Base-by-base conservation (phyloP, 164 flowering plant species). In the Protea cynaroides region DNA sequence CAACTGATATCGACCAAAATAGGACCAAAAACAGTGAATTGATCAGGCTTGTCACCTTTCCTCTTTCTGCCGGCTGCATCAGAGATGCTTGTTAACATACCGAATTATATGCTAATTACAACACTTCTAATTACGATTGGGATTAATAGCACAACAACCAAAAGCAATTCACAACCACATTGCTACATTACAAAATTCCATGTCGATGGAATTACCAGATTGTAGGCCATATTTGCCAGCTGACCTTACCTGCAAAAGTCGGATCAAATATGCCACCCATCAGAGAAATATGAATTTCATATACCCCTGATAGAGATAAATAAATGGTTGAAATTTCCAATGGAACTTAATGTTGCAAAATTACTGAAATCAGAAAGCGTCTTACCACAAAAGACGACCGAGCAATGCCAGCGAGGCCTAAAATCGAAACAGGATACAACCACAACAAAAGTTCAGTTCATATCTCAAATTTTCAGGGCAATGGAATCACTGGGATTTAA, bases 351-450 rank as follows among this genome's bases (percentile, higher is more conserved):
- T 50, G 46, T 54, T 25, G 21, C 1, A 13, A n/a, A 15, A 19
- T n/a, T 4, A 40, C 37, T n/a, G 54, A n/a, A 23, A 36, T 49
- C 7, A 52, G 21, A 22, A 34, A 63, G 25, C 15, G 18, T 29
- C 65, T 22, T 72, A 86, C 97, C 84, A 86, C 80, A 71, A 71
- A 79, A 19, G 82, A 71, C 58, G 86, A 81, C 18, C 79, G 84
- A 69, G 80, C 44, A 8, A 65, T 15, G 23, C 92, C 94, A 10
- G 68, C 62, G 18, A 90, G 74, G 55, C 89, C 96, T 87, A 67
- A n/a, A 44, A 22, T 9, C 8, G 1, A 53, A 46, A 25, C 40
- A 4, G 49, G 59, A 44, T 53, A 46, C 1, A 63, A 1, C 19
- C 25, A 61, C 57, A 18, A 5, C 11, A 52, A 50, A 44, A 1